Evolutionary conservation across 179 eudicot species (phyloP).

Genomic region (Camellia oleifera): DNA sequence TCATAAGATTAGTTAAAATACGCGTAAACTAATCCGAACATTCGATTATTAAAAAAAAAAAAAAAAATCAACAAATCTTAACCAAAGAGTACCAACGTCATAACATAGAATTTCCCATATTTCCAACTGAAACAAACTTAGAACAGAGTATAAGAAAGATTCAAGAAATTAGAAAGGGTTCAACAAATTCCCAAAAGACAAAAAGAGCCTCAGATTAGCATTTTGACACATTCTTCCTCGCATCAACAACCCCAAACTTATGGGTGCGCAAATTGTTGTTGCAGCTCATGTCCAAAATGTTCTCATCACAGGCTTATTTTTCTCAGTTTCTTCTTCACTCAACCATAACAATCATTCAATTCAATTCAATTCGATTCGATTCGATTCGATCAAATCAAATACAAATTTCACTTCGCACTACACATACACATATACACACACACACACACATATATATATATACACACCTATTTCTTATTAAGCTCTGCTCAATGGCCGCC

Average conservation of each 20-base stretch:
- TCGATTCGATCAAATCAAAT: too few species aligned
- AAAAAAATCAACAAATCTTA: too few species aligned
- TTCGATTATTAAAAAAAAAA: too few species aligned
- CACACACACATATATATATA: neutral
- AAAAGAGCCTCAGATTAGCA: constrained; percentile 37
- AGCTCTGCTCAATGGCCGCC: neutral
- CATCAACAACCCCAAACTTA: constrained; percentile 29
- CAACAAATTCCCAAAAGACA: neutral
- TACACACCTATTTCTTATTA: neutral
- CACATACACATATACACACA: neutral
- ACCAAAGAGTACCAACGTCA: too few species aligned
- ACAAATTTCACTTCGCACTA: too few species aligned
- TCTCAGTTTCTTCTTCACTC: constrained; percentile 6
- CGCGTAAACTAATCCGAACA: too few species aligned
- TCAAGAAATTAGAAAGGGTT: neutral
- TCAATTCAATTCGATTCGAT: too few species aligned
- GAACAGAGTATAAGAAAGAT: neutral
- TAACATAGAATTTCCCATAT: too few species aligned
- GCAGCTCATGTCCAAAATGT: constrained; percentile 27
- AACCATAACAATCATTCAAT: neutral
- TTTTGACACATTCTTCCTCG: constrained; percentile 37
- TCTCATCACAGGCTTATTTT: constrained; percentile 16
- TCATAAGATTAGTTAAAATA: too few species aligned
- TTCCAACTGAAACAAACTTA: too few species aligned
- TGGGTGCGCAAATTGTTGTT: constrained; percentile 31